These are phyloP conservation scores for Lactifluus pinguis DNA, from an alignment of 768 basidiomycete species.

Conservation along the genomic window DNA sequence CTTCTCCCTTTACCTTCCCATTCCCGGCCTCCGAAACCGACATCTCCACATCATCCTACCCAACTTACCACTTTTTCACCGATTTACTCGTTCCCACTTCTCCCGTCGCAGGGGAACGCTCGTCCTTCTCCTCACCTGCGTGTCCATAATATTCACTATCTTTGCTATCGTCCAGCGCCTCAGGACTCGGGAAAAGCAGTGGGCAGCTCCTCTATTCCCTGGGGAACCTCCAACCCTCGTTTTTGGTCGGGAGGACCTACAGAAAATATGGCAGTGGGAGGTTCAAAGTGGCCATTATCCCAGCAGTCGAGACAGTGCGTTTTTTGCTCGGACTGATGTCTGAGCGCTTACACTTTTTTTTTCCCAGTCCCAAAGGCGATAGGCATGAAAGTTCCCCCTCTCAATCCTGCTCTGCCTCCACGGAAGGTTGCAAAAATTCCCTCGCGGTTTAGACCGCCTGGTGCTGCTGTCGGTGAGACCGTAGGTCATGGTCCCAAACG, in stretches of 20 bases:
- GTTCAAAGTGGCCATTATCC: conserved; percentile 91
- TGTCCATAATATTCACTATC: conserved; percentile 42
- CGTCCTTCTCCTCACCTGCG: conserved; percentile 39
- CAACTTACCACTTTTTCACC: conserved; percentile 53
- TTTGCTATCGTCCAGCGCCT: conserved; percentile 56
- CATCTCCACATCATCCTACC: conserved; percentile 49
- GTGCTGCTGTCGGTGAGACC: conserved; percentile 45
- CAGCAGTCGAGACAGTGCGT: conserved; percentile 66
- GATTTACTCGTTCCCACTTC: conserved; percentile 45
- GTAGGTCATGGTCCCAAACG: conserved; percentile 71
- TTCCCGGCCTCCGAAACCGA: conserved; percentile 51
- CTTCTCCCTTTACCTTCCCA: conserved; percentile 45
- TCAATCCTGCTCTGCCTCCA: conserved; percentile 71
- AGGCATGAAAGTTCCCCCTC: conserved; percentile 42
- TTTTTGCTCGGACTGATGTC: conserved; percentile 1
- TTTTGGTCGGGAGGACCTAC: conserved; percentile 68
- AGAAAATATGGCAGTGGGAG: conserved; percentile 95
- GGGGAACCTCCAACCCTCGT: conserved; percentile 64
- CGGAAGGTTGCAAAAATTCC: conserved; percentile 38
- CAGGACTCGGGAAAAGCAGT: conserved; percentile 50
- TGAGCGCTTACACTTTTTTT: conserved; percentile 6
- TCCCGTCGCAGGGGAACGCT: conserved; percentile 50
- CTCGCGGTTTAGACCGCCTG: conserved; percentile 38
- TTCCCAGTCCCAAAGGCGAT: conserved; percentile 61
- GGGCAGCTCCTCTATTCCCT: conserved; percentile 43